phyloP scores from a whole-genome alignment of 176 grass and related monocot species.

The Cenchrus fungigraminus region DNA sequence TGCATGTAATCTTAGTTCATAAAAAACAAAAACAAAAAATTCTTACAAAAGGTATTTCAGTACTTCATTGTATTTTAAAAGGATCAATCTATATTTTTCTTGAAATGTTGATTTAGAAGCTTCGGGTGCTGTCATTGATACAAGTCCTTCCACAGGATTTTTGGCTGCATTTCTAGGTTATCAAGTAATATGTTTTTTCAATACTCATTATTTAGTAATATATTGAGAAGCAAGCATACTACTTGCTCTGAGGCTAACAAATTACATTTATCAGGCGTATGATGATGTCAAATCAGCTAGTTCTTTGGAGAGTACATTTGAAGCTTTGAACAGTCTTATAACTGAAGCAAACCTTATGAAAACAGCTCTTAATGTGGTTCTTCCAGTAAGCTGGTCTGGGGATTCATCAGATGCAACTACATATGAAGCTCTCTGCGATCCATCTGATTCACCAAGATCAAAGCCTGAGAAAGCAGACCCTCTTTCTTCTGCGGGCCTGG shows the following conservation, averaged over 20 bases:
- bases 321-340: conserved; percentile 71
- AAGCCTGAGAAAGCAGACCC: conserved; percentile 60
- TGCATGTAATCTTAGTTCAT: neutral
- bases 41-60: neutral
- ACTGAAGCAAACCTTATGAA: conserved; percentile 84
- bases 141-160: neutral
- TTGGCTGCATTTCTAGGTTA: conserved; percentile 3
- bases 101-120: neutral
- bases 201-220: neutral
- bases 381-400: conserved; percentile 86
- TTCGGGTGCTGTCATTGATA: neutral
- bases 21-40: neutral
- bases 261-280: conserved; percentile 49
- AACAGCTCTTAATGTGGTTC: conserved; percentile 56
- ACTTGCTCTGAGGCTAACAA: neutral
- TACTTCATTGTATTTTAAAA: neutral
- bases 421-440: conserved; percentile 55
- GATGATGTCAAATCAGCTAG: conserved; percentile 66
- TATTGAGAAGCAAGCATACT: neutral
- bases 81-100: neutral
- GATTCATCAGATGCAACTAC: conserved; percentile 65
- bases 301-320: conserved; percentile 53
- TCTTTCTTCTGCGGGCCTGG: conserved; percentile 59
- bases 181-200: conserved; percentile 2
- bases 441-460: conserved; percentile 47